Evolutionary conservation across 768 basidiomycete species (phyloP).

Genomic region (Rhizopogon vesiculosus): DNA sequence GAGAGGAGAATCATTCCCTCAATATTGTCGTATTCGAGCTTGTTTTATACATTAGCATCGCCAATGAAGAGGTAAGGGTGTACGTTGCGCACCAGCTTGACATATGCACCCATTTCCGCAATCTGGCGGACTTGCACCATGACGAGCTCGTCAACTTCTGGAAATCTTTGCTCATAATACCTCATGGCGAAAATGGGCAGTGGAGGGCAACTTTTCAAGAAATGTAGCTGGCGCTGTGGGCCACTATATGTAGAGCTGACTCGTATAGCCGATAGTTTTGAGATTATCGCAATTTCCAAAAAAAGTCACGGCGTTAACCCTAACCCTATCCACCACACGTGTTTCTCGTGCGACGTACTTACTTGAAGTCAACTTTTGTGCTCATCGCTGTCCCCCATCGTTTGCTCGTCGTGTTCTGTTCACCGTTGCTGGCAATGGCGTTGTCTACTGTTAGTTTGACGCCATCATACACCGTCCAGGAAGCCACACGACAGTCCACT

Average conservation of each 20-base stretch:
- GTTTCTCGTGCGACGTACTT: background rate
- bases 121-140: constrained; percentile 99
- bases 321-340: constrained; percentile 4
- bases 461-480: constrained; percentile 48
- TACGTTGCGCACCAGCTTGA: constrained; percentile 73
- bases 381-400: background rate
- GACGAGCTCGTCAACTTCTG: constrained; percentile 96
- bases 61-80: background rate
- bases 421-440: constrained; percentile 2
- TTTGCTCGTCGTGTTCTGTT: background rate
- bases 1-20: constrained; percentile 99
- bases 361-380: background rate
- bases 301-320: background rate
- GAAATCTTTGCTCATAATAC: constrained; percentile 91
- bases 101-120: constrained; percentile 99
- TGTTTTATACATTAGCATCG: constrained; percentile 1
- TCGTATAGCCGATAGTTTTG: too few relatives aligned
- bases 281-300: too few relatives aligned
- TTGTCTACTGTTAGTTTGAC: constrained; percentile 8
- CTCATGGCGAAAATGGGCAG: constrained; percentile 48
- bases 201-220: background rate
- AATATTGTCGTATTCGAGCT: constrained; percentile 99
- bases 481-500: constrained; percentile 67
- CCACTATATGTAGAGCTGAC: too few relatives aligned
- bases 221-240: background rate